A percentile compares a stretch with the other conserved stretches of the same genome.
Evolutionary conservation across 2,329 filamentous ascomycete genomes (phyloP).

Genomic region (Aspergillus uvarum): DNA sequence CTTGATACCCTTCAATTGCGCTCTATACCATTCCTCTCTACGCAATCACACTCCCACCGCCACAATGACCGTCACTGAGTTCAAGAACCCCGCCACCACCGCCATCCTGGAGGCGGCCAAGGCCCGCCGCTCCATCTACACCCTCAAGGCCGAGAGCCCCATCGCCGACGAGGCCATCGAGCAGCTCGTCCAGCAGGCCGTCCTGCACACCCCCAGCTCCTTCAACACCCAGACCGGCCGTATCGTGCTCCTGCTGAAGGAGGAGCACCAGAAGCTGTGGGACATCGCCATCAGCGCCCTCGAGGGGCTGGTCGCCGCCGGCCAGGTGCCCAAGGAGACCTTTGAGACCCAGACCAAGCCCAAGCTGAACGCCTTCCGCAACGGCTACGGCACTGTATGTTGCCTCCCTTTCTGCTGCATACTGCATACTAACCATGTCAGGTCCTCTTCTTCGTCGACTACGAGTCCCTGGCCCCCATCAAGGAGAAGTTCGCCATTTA

Average conservation of each 20-base stretch:
- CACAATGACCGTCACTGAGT: conserved; percentile 35
- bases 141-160: conserved; percentile 33
- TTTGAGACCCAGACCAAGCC: conserved; percentile 49
- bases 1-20: background rate
- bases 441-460: conserved; percentile 82
- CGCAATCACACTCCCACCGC: background rate
- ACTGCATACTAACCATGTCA: background rate
- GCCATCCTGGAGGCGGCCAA: conserved; percentile 33
- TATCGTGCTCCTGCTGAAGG: conserved; percentile 72
- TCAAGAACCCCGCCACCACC: conserved; percentile 34
- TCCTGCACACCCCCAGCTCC: conserved; percentile 70
- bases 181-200: conserved; percentile 39
- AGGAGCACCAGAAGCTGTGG: conserved; percentile 87
- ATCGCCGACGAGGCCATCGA: conserved; percentile 35
- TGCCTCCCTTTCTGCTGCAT: too few species aligned
- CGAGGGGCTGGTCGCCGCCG: conserved; percentile 33
- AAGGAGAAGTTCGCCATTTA: conserved; percentile 65
- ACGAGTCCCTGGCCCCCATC: conserved; percentile 61
- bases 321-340: conserved; percentile 55
- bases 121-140: conserved; percentile 33
- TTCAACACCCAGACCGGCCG: conserved; percentile 88
- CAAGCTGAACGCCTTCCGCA: conserved; percentile 62
- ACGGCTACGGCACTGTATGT: conserved; percentile 68
- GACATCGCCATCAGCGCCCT: conserved; percentile 69
- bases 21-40: background rate